Evolutionary conservation across 106 monocot species (phyloP), one percentile per base, ranked within the genome.

Genomic region (Acorus calamus): DNA sequence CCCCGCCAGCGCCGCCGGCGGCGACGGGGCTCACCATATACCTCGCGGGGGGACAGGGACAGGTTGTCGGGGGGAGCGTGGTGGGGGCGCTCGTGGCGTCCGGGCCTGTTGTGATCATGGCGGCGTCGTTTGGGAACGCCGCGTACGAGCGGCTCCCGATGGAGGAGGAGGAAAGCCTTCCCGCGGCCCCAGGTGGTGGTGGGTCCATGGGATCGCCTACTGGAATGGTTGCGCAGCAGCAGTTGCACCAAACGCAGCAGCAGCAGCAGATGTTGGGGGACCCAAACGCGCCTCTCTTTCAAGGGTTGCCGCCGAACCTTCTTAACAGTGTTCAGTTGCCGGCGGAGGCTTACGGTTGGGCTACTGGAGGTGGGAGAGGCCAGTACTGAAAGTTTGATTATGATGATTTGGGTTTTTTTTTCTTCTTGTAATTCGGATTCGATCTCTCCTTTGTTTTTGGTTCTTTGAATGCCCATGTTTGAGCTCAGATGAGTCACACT

Each of bases 111-210:
- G 1, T 72, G 3, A 66, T 86, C 57, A 86, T 86, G 86, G 78
- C 86, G 6, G 81, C 86, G 2, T 78, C 78, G 0, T 86, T 86
- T 55, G 78, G 72, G 5, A 86, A 86, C 76, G 82, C 79, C 1
- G 86, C 79, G 1, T 86, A 82, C 54, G 86, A 86, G 69, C 66
- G 74, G 52, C 66, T 86, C 14, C 86, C 86, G 14, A 68, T 86
- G 10, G 79, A 86, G 43, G 86, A 86, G 6, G 86, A 86, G 11
- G 28, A 28, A 28, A 28, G 28, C 28, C 28, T 28, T 28, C 28
- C 28, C 28, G 28, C 67, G 77, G 48, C 6, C 49, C 11, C 8
- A 53, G 56, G 13, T 41, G 9, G 59, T 11, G 1, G 47, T 6
- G 44, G 65, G 65, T 9, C 9, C 8, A 48, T 63, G 58, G 67